Evolutionary conservation across 805 yeast species (phyloP).

Genomic region (Metschnikowia cerradonensis): DNA sequence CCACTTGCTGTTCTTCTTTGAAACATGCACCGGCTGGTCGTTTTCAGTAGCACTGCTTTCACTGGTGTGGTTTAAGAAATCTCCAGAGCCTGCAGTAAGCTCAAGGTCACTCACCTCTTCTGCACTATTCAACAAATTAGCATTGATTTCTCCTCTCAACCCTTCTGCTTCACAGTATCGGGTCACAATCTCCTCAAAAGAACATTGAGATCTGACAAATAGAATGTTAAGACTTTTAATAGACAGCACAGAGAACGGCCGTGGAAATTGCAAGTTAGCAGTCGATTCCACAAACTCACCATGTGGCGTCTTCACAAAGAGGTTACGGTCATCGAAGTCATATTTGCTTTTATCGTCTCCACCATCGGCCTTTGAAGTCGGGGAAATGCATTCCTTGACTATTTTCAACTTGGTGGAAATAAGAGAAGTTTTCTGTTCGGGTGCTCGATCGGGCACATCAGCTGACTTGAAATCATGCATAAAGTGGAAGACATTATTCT

Average conservation of each 20-base stretch:
- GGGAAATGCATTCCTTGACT: constrained; percentile 1
- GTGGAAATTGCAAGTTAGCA: constrained; percentile 23
- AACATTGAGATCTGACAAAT: constrained; percentile 27
- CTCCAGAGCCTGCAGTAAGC: not conserved
- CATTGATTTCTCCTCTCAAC: not conserved
- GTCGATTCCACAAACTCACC: not conserved
- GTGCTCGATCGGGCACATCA: not conserved
- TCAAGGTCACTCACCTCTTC: not conserved
- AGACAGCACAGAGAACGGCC: constrained; percentile 30
- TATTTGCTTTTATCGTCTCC: not conserved
- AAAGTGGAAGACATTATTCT: constrained; percentile 1
- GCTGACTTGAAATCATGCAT: not conserved
- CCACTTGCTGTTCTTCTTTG: constrained; percentile 10
- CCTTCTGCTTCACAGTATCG: constrained; percentile 19
- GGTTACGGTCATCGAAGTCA: not conserved
- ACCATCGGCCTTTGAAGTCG: not conserved
- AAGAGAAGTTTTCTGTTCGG: not conserved
- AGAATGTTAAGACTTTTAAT: constrained; percentile 32
- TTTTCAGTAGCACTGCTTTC: constrained; percentile 1
- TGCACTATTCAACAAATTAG: not conserved
- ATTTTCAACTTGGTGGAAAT: not conserved
- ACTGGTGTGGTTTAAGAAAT: not conserved
- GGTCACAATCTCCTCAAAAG: constrained; percentile 23
- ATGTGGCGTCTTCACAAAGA: constrained; percentile 1
- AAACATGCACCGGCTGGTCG: constrained; percentile 1